Conservation (phyloP, 2,329 filamentous ascomycete species). For the Fusarium mundagurra region DNA sequence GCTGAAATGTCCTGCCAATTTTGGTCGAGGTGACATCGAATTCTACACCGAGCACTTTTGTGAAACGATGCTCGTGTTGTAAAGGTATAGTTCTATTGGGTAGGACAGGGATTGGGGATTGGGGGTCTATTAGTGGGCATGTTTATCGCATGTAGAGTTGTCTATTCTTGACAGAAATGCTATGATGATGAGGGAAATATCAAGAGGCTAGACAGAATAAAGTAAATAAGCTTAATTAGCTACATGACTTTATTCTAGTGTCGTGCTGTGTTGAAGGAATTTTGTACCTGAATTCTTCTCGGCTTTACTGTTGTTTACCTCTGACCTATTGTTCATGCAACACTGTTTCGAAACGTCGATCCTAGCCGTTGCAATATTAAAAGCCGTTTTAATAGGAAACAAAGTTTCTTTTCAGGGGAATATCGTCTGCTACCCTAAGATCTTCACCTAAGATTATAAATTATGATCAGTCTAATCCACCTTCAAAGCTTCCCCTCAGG, state of each 20-base stretch:
- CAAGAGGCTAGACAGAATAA: neutral
- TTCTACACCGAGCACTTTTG: slow-evolving; percentile 21
- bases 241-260: neutral
- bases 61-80: slow-evolving; percentile 26
- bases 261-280: neutral
- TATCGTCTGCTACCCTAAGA: neutral
- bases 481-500: neutral
- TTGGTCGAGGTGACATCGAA: neutral
- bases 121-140: slow-evolving; percentile 15
- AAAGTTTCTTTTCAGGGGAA: neutral
- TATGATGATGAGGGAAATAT: neutral
- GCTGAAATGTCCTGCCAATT: slow-evolving; percentile 12
- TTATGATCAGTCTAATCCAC: neutral
- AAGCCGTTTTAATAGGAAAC: neutral
- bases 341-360: neutral
- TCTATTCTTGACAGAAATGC: neutral
- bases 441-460: neutral
- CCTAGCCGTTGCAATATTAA: neutral
- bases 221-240: neutral
- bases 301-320: neutral
- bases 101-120: neutral
- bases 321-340: neutral
- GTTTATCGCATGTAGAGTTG: slow-evolving; percentile 11
- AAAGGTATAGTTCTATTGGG: slow-evolving; percentile 32
- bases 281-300: neutral